phyloP scores from a whole-genome alignment of 2,329 filamentous ascomycete genomes.

The Colletotrichum gloeosporioides region DNA sequence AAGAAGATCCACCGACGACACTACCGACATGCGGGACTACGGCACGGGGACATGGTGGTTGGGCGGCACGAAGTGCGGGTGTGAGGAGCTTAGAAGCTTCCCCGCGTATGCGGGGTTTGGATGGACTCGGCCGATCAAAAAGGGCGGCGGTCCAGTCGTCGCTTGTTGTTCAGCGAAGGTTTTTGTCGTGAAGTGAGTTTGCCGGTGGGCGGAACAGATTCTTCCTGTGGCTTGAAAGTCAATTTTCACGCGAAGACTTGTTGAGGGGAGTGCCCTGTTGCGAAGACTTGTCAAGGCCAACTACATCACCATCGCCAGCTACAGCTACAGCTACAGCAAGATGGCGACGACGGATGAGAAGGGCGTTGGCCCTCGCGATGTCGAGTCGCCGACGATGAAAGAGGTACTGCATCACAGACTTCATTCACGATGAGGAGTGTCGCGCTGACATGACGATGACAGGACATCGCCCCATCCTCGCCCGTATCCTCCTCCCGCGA shows the following conservation, averaged over 20 bases:
- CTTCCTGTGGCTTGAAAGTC: neutral
- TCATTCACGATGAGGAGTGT: fast-evolving
- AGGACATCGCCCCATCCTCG: neutral
- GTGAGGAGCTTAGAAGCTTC: neutral
- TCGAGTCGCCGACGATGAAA: constrained; percentile 3
- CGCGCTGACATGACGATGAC: neutral
- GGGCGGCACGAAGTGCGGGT: neutral
- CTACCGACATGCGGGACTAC: neutral
- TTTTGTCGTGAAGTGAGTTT: neutral
- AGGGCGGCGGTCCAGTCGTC: neutral
- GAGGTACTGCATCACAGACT: neutral
- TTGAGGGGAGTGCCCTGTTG: neutral
- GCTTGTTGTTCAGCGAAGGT: neutral
- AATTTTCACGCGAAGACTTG: neutral
- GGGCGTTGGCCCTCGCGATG: neutral
- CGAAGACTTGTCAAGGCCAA: neutral
- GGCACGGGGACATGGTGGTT: neutral
- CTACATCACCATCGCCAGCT: neutral
- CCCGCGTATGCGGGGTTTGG: constrained; percentile 2
- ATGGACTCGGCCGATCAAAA: neutral
- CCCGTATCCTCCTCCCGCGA: neutral
- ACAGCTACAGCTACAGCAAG: neutral
- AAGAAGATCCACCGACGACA: neutral
- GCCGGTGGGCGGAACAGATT: neutral
- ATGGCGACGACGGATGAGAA: neutral